phyloP scores from a whole-genome alignment of 179 eudicot species.

The Heliamphora ciliata region DNA sequence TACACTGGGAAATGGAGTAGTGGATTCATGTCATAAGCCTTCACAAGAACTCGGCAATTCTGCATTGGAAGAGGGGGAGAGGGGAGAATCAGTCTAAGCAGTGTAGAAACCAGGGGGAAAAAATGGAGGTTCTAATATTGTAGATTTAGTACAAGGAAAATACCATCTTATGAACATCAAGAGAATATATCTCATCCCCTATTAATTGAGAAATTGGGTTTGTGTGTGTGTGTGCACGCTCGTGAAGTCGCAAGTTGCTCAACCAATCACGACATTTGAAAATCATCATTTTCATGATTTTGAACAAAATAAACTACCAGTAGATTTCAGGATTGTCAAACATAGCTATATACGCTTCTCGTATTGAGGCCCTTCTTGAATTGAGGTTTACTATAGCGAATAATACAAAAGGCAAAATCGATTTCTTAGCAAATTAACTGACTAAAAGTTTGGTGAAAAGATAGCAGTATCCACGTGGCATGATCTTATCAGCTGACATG shows the following conservation, averaged over 20 bases:
- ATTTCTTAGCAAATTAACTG: not conserved
- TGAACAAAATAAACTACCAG: too few relatives aligned
- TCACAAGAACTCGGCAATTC: conserved; percentile 62
- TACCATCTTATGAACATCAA: not conserved
- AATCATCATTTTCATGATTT: too few relatives aligned
- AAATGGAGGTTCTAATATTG: not conserved
- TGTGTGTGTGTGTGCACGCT: too few relatives aligned
- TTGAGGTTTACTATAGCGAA: not conserved
- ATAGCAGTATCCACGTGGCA: not conserved
- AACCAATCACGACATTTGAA: too few relatives aligned
- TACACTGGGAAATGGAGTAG: conserved; percentile 68
- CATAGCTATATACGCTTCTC: too few relatives aligned
- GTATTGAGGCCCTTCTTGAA: not conserved
- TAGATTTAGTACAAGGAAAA: not conserved
- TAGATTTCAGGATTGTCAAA: too few relatives aligned
- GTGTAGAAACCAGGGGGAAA: not conserved
- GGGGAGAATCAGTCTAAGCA: not conserved
- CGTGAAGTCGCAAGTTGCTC: too few relatives aligned
- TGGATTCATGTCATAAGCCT: conserved; percentile 86
- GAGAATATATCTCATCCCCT: too few relatives aligned
- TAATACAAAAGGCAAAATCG: not conserved
- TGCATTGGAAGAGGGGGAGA: conserved; percentile 26
- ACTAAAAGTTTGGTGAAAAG: not conserved
- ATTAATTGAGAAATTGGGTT: too few relatives aligned
- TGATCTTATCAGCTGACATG: not conserved